Evolutionary conservation across 164 flowering plant genomes (phyloP).

Genomic region (Houttuynia cordata): DNA sequence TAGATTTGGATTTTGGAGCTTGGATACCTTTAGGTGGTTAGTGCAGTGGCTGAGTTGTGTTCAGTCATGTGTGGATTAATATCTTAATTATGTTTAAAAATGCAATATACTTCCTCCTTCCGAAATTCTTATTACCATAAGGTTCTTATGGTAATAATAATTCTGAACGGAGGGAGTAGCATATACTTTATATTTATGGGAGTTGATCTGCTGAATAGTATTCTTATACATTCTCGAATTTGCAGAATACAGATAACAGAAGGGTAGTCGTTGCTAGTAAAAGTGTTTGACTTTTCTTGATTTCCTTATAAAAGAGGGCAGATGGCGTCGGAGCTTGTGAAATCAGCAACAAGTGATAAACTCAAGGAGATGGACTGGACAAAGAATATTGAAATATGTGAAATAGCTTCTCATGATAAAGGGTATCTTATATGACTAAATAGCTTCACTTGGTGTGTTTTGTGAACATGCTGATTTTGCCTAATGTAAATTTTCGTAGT

Average conservation of each 20-base stretch:
- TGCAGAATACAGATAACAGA: background rate
- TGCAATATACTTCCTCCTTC: no score
- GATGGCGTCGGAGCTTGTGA: slow-evolving; percentile 84
- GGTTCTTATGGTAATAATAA: no score
- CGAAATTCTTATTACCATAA: no score
- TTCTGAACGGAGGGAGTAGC: no score
- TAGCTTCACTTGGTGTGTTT: background rate
- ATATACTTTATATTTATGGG: background rate
- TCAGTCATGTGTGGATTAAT: no score
- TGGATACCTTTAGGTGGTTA: no score
- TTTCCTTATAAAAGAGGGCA: background rate
- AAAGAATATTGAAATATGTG: slow-evolving; percentile 82
- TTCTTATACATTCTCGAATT: no score
- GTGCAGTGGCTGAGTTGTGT: no score
- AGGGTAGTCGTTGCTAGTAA: background rate
- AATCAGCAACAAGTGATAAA: slow-evolving; percentile 75
- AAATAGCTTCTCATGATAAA: slow-evolving; percentile 61
- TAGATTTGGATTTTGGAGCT: no score
- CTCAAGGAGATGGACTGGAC: slow-evolving; percentile 80
- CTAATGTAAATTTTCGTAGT: background rate
- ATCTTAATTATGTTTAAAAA: no score
- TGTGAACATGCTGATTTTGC: background rate
- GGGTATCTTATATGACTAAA: slow-evolving; percentile 26
- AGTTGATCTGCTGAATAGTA: background rate
- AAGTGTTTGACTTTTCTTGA: background rate